Evolutionary conservation across 805 yeast species (phyloP).

Genomic region (Naumovozyma dairenensis): DNA sequence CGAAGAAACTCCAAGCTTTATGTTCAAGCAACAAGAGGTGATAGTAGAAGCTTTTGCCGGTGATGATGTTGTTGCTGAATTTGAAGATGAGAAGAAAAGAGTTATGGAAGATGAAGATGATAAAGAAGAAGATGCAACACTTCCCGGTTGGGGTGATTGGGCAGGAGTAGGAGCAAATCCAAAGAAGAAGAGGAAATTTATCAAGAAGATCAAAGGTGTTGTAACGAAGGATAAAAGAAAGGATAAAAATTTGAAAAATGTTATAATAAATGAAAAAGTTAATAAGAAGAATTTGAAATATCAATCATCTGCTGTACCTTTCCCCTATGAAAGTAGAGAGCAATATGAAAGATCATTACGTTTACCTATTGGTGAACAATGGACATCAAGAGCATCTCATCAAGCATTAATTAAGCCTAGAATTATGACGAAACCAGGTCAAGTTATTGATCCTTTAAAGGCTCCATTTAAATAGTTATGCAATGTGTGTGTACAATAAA

Average conservation of each 20-base stretch:
- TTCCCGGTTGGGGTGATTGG: constrained; percentile 99
- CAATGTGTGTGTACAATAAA: too few species aligned
- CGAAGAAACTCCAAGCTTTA: constrained; percentile 32
- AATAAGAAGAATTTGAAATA: constrained; percentile 80
- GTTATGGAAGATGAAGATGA: constrained; percentile 73
- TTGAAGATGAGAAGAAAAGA: constrained; percentile 64
- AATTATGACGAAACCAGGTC: constrained; percentile 77
- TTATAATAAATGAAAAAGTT: constrained; percentile 79
- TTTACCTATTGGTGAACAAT: constrained; percentile 95
- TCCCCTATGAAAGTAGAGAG: constrained; percentile 85
- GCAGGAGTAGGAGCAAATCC: constrained; percentile 53
- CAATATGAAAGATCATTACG: constrained; percentile 90
- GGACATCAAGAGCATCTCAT: constrained; percentile 83
- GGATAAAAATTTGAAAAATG: constrained; percentile 69
- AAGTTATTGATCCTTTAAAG: constrained; percentile 82
- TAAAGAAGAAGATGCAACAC: constrained; percentile 69
- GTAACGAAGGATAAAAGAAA: constrained; percentile 59
- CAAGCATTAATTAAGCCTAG: constrained; percentile 85
- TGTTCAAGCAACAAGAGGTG: constrained; percentile 72
- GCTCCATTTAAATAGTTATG: constrained; percentile 66
- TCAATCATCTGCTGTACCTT: constrained; percentile 84
- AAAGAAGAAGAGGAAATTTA: constrained; percentile 48
- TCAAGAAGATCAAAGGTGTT: constrained; percentile 70
- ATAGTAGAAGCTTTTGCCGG: constrained; percentile 94
- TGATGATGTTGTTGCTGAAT: constrained; percentile 78